A percentile compares a stretch with the other conserved stretches of the same genome.
phyloP scores from a whole-genome alignment of 768 basidiomycete genomes.

The Fistulinella prunicolor region DNA sequence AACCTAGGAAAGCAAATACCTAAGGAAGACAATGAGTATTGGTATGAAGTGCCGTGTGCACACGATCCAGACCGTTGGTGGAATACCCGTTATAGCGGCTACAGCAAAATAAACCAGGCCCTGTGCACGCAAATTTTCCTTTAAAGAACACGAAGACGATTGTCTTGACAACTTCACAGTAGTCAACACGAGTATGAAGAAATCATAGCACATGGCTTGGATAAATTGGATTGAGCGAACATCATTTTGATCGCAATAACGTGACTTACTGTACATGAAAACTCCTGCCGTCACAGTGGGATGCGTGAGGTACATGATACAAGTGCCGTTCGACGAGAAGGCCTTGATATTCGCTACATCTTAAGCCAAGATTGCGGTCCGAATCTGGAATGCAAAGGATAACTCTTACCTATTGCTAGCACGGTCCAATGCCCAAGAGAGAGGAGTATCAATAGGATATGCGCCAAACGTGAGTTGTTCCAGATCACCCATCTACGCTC shows the following conservation, averaged over 20 bases:
- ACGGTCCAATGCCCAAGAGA: conserved; percentile 24
- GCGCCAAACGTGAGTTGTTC: conserved; percentile 17
- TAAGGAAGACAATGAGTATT: too few species aligned
- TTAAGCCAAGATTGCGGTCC: not conserved
- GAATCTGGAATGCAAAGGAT: not conserved
- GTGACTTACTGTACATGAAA: conserved; percentile 20
- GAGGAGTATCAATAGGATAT: conserved; percentile 9
- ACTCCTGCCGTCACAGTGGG: conserved; percentile 2
- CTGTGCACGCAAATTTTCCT: conserved; percentile 16
- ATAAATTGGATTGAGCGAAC: not conserved
- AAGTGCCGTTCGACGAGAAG: not conserved
- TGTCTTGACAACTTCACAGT: conserved; percentile 13
- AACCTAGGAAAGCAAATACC: conserved; percentile 2
- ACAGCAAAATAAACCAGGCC: conserved; percentile 22
- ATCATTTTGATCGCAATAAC: not conserved
- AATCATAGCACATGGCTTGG: conserved; percentile 23
- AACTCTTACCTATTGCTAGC: conserved; percentile 18
- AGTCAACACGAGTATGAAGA: conserved; percentile 20
- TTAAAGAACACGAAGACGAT: conserved; percentile 14
- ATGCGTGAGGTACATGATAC: not conserved
- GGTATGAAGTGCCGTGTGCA: too few species aligned
- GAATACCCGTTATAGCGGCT: conserved; percentile 14
- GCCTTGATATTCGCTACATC: conserved; percentile 11
- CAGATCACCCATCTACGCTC: conserved; percentile 28
- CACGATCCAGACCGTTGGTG: conserved; percentile 16